Conservation (phyloP, 1,284 basidiomycete genomes). For the Afroboletus lepidellus region DNA sequence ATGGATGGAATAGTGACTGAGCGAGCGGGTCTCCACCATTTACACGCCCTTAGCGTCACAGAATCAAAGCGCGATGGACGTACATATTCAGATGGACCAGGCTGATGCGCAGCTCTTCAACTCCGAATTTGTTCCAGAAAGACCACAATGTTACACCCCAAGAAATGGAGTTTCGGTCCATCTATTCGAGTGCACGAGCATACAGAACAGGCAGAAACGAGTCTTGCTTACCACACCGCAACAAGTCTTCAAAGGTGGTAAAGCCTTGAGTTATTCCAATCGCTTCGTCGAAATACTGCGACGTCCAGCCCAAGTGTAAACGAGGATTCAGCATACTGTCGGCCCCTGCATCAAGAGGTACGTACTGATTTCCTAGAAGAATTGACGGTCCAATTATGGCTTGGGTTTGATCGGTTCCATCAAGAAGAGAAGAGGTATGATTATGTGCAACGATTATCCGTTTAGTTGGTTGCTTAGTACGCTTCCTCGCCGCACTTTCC, state of each 20-base stretch:
- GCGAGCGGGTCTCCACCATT: constrained; percentile 3
- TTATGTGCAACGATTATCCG: too few relatives aligned
- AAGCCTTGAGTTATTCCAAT: constrained; percentile 5
- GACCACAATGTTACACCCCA: constrained; percentile 2
- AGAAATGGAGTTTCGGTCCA: constrained; percentile 1
- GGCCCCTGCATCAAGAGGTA: too few relatives aligned
- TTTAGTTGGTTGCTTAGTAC: too few relatives aligned
- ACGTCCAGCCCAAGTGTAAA: too few relatives aligned
- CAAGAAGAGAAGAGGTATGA: too few relatives aligned
- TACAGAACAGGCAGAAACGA: background rate
- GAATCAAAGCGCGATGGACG: background rate
- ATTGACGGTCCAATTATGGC: too few relatives aligned
- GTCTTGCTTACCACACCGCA: constrained; percentile 2
- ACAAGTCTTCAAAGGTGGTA: constrained; percentile 3
- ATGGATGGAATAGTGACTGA: too few relatives aligned
- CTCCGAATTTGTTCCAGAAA: constrained; percentile 5
- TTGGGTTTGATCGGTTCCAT: too few relatives aligned
- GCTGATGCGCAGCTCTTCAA: constrained; percentile 5
- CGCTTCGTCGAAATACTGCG: constrained; percentile 9
- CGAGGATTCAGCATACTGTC: too few relatives aligned
- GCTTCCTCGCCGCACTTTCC: too few relatives aligned
- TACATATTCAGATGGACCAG: constrained; percentile 6
- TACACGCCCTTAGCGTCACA: background rate
- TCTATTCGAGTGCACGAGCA: constrained; percentile 1
- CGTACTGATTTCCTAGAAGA: too few relatives aligned